phyloP scores from a whole-genome alignment of 2,329 filamentous ascomycete genomes.

The Rosellinia necatrix region DNA sequence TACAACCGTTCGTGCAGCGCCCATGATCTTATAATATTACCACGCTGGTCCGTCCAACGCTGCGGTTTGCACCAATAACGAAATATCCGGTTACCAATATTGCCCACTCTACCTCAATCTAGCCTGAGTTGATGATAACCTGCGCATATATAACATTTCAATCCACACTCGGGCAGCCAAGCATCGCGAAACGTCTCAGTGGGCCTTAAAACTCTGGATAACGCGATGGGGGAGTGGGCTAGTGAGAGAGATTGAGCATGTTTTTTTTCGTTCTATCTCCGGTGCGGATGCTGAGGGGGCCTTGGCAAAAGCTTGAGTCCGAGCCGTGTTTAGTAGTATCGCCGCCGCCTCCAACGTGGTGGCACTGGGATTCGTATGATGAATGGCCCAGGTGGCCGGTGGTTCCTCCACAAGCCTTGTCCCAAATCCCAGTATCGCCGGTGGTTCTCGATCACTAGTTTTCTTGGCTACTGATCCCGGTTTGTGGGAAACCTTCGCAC shows the following conservation, averaged over 20 bases:
- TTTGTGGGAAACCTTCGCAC: not conserved
- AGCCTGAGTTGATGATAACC: not conserved
- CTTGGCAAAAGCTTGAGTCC: slow-evolving; percentile 5
- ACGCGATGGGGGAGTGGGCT: slow-evolving; percentile 12
- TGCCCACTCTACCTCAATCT: not conserved
- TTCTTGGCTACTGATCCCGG: not conserved
- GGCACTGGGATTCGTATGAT: not conserved
- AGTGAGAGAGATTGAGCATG: slow-evolving; percentile 42
- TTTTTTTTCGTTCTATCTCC: slow-evolving; percentile 33
- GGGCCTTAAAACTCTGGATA: not conserved
- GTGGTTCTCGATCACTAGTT: not conserved
- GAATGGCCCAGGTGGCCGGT: not conserved
- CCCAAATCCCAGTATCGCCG: slow-evolving; percentile 1
- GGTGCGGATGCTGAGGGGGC: slow-evolving; percentile 20
- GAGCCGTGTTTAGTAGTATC: not conserved
- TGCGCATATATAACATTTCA: not conserved
- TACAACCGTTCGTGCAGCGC: not conserved
- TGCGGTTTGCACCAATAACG: not conserved
- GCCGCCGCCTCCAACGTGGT: not conserved
- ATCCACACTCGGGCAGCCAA: slow-evolving; percentile 1
- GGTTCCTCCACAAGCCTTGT: not conserved
- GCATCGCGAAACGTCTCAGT: not conserved
- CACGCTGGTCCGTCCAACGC: not conserved
- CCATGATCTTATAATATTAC: slow-evolving; percentile 1
- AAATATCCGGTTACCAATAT: not conserved